A percentile compares a stretch with the other conserved stretches of the same genome.
Evolutionary conservation across 2,329 filamentous ascomycete genomes (phyloP).

Genomic region (Pezicula radicicola): DNA sequence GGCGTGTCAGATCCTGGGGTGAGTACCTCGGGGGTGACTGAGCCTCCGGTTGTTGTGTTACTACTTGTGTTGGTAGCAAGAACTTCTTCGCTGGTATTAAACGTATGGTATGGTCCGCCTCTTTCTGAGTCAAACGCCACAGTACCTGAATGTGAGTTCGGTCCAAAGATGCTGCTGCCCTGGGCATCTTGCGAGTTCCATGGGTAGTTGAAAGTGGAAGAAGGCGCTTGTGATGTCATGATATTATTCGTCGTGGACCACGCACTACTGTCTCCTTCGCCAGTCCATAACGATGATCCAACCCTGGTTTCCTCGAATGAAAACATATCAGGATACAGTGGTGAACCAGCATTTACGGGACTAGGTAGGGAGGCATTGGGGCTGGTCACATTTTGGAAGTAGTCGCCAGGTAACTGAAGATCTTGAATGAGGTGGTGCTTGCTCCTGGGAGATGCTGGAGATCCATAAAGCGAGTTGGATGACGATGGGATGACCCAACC

Average conservation of each 20-base stretch:
- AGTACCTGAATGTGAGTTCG: constrained; percentile 8
- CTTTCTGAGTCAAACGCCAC: constrained; percentile 50
- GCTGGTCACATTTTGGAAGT: constrained; percentile 9
- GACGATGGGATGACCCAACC: constrained; percentile 16
- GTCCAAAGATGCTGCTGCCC: constrained; percentile 11
- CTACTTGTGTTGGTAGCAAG: constrained; percentile 40
- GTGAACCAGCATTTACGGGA: constrained; percentile 5
- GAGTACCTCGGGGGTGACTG: constrained; percentile 1
- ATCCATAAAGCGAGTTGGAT: constrained; percentile 6
- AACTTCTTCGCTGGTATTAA: constrained; percentile 71
- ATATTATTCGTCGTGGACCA: constrained; percentile 9
- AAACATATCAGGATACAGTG: constrained; percentile 11
- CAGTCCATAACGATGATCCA: constrained; percentile 4
- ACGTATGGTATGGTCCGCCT: constrained; percentile 57
- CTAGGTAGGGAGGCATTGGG: constrained; percentile 7
- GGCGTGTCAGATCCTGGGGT: constrained; percentile 9
- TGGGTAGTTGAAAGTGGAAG: constrained; percentile 9
- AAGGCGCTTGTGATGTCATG: constrained; percentile 6
- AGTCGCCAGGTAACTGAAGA: constrained; percentile 6
- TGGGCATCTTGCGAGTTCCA: constrained; percentile 19
- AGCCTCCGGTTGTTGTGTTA: constrained; percentile 3
- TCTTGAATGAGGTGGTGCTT: neutral
- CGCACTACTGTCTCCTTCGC: constrained; percentile 1
- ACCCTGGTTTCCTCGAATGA: constrained; percentile 8
- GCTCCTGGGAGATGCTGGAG: neutral